These are phyloP conservation scores for Quercus robur DNA, from an alignment of 306 rosid species.

Conservation along the genomic window DNA sequence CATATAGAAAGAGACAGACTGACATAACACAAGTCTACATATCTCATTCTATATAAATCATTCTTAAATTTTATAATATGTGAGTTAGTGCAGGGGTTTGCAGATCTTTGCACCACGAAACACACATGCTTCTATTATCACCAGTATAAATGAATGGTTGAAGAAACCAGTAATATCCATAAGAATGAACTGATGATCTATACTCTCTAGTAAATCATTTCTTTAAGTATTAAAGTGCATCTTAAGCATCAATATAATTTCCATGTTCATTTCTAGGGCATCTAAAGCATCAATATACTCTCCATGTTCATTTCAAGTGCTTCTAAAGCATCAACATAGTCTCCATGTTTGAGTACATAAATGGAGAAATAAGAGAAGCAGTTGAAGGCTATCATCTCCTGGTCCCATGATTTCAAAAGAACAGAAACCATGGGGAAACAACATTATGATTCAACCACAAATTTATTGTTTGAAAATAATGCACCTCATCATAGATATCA, in stretches of 20 bases:
- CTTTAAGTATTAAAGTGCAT: neutral
- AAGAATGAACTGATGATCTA: neutral
- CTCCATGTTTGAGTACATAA: neutral
- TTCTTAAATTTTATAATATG: neutral
- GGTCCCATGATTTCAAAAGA: slow-evolving; percentile 8
- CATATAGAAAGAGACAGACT: neutral
- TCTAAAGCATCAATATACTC: too few relatives aligned
- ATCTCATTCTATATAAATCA: neutral
- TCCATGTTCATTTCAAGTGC: too few relatives aligned
- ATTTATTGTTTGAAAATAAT: neutral
- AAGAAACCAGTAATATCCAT: neutral
- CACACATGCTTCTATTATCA: neutral
- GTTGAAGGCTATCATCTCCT: slow-evolving; percentile 8
- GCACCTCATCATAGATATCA: slow-evolving; percentile 53
- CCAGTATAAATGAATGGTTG: neutral
- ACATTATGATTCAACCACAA: neutral
- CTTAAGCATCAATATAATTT: neutral
- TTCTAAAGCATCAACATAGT: neutral
- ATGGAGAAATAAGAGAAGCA: neutral
- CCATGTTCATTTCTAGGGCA: too few relatives aligned
- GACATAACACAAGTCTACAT: slow-evolving; percentile 6
- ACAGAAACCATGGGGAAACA: neutral
- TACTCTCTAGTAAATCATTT: neutral
- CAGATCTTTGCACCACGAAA: neutral
- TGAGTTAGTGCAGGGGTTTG: neutral